Evolutionary conservation across 1,139 yeast species (phyloP).

Genomic region (Diutina sp.): DNA sequence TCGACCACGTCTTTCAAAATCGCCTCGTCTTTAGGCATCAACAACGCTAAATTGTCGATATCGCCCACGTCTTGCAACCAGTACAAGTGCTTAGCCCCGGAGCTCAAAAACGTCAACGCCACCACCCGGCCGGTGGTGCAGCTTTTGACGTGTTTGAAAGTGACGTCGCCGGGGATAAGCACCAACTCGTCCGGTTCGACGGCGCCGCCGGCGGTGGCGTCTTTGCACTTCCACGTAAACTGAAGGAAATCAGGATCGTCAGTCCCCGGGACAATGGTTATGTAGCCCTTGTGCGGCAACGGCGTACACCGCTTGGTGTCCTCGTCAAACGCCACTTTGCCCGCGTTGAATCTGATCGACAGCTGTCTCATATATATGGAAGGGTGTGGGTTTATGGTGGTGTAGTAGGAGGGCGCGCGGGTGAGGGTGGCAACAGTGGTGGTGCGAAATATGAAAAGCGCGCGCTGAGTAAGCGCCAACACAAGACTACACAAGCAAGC

Average conservation of each 20-base stretch:
- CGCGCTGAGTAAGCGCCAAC: no score
- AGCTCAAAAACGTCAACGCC: conserved; percentile 67
- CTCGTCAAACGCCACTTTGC: conserved; percentile 66
- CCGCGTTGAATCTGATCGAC: conserved; percentile 53
- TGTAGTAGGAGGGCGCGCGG: no score
- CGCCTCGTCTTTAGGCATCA: conserved; percentile 51
- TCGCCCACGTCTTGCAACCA: conserved; percentile 86
- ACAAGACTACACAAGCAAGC: no score
- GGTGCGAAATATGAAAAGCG: no score
- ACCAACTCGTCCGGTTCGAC: conserved; percentile 56
- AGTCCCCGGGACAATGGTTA: conserved; percentile 45
- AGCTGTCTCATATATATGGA: neutral
- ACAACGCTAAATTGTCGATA: conserved; percentile 38
- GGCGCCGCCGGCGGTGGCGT: conserved; percentile 14
- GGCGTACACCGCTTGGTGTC: conserved; percentile 65
- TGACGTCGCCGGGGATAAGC: conserved; percentile 87
- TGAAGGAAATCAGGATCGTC: conserved; percentile 40
- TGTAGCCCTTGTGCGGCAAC: conserved; percentile 60
- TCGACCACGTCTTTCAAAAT: conserved; percentile 40
- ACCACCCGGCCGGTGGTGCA: conserved; percentile 79
- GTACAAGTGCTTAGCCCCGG: conserved; percentile 74
- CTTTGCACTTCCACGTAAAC: conserved; percentile 31
- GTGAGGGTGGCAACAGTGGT: neutral
- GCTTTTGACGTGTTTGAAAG: conserved; percentile 62
- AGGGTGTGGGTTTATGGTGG: no score